Evolutionary conservation across 108 stramenopile species (phyloP).

Genomic region (Nitzschia palea): DNA sequence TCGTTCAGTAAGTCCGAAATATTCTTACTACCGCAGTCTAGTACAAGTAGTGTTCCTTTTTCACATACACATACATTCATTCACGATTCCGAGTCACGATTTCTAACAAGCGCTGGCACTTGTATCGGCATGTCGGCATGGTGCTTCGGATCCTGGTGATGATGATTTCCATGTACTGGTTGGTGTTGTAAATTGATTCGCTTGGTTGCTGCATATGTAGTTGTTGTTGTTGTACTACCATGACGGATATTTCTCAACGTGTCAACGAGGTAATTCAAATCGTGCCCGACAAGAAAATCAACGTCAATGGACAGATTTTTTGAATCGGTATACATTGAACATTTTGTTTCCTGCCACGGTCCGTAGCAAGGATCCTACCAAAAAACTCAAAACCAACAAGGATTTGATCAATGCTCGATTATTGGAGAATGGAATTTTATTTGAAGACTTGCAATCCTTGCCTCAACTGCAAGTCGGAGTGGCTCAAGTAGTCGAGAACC

Average conservation of each 20-base stretch:
- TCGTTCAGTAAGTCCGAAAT: too few species aligned
- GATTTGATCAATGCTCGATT: constrained; percentile 72
- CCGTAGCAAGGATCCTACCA: background rate
- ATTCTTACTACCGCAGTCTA: too few species aligned
- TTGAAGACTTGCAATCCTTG: constrained; percentile 43
- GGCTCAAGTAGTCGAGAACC: constrained; percentile 47
- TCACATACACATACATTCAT: too few species aligned
- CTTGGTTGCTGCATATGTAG: too few species aligned
- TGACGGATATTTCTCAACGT: constrained; percentile 8
- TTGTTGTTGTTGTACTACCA: too few species aligned
- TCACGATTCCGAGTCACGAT: too few species aligned
- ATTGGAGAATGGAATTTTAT: constrained; percentile 66
- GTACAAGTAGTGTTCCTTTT: too few species aligned
- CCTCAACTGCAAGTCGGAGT: constrained; percentile 42
- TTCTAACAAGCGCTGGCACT: too few species aligned
- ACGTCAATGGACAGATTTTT: constrained; percentile 26
- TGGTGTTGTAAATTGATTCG: too few species aligned
- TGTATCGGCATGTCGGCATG: too few species aligned
- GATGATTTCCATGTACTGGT: too few species aligned
- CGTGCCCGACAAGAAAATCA: constrained; percentile 32
- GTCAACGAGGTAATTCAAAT: constrained; percentile 28
- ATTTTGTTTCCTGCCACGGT: constrained; percentile 42
- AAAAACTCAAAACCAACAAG: constrained; percentile 41
- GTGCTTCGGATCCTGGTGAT: too few species aligned
- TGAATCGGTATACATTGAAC: constrained; percentile 30